Conservation (phyloP, 495 filamentous ascomycete genomes). For the Penicillium lividum region DNA sequence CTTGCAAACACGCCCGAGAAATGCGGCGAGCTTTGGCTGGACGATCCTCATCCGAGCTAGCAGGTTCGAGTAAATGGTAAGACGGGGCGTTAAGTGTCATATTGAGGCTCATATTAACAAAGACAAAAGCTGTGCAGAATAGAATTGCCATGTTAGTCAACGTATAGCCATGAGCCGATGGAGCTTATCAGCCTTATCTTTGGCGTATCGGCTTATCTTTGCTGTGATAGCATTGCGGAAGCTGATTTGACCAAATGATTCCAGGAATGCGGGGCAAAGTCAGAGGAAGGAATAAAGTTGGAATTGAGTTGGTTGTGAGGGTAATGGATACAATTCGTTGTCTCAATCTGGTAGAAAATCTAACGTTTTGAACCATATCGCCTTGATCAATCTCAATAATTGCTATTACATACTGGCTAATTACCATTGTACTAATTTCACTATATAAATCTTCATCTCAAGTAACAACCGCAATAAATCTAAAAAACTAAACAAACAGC, state of each 20-base stretch:
- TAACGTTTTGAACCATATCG: no score
- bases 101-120: background rate
- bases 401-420: no score
- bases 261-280: background rate
- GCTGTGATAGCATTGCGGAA: background rate
- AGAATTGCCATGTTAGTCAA: background rate
- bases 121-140: no score
- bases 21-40: slow-evolving; percentile 13
- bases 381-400: no score
- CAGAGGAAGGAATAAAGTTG: background rate
- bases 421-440: no score
- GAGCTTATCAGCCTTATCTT: background rate
- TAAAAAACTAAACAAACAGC: background rate
- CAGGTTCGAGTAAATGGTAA: background rate
- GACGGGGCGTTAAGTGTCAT: background rate
- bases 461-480: background rate
- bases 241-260: background rate
- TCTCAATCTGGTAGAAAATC: no score
- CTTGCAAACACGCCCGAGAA: slow-evolving; percentile 17
- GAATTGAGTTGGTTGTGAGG: background rate
- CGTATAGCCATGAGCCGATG: background rate
- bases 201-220: background rate
- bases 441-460: no score
- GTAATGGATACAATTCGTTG: no score
- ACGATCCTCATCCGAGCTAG: slow-evolving; percentile 7